Base-by-base conservation (phyloP, 345 rosid species). In the Kernera saxatilis region DNA sequence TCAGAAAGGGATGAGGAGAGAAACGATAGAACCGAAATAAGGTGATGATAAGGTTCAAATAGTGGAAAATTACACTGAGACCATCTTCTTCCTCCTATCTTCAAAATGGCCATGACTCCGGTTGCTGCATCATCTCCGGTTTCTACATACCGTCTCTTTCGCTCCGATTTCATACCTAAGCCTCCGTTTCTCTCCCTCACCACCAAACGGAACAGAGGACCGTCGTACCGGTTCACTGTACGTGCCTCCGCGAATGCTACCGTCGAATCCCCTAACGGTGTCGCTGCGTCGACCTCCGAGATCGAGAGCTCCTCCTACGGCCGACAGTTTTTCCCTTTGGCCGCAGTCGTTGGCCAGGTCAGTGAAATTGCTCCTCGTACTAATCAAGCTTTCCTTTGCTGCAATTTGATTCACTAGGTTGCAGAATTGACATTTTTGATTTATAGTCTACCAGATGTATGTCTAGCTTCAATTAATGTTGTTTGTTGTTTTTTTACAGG, bases 321-420 rank as follows among this genome's bases (percentile, higher is more conserved):
- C 13, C 69, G 97, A 23, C 88, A 72, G 82, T 87, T 48, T 83
- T 93, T 93, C 76, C 97, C 97, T 54, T 59, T 93, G 19, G 98
- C 97, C 48, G 98, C 97, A 27, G 96, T 93, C 5, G 94, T 93
- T 66, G 94, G 97, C 40, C 98, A 93, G 89, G 97, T 93, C 53
- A 64, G 70, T 6, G 9, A 55, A 65, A 11, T 74, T 49, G 45
- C 33, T 46, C 35, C 10, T 56, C 46, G 12, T 17, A 17, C 26
- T 15, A 40, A 27, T 9, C 0, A 60, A 32, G 15, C n/a, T 64
- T 21, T 22, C 8, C 6, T 17, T 44, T 63, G 29, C 27, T 35
- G 43, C 59, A 65, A 46, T 65, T 66, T 40, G 53, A 15, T 39
- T 46, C 58, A 18, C 1, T 53, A 7, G 19, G 51, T 18, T 58